Base-by-base conservation (phyloP, 345 rosid genomes). In the Viola odorata region DNA sequence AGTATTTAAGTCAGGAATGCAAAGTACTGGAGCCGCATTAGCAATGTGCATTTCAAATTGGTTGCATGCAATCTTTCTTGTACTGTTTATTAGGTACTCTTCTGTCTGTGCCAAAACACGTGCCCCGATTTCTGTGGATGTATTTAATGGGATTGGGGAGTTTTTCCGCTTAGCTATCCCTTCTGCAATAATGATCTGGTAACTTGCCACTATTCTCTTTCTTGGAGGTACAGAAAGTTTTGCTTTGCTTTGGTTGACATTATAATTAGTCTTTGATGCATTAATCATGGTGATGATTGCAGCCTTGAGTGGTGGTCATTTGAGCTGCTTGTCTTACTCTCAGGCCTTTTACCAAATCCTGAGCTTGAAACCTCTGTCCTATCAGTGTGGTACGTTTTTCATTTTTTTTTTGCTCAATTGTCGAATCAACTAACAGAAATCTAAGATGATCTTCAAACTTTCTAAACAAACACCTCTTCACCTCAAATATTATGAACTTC, bases 301-400 rank as follows among this genome's bases (percentile, higher is more conserved):
- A 94, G 97, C 82, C 87, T 90, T 3, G 95, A 94, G 69, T 90
- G 97, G 97, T 94, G 97, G 97, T 94, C 99, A 44, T 94, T 83
- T 69, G 97, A 92, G 68, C 68, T 89, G 50, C 81, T 92, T n/a
- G 64, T 79, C 56, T 48, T 92, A 80, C 80, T 92, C 42, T 92
- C 95, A n/a, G 97, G 99, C 8, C 59, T 87, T 13, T 60, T 89
- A 37, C 94, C 96, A 4, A 89, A 87, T 70, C 94, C 96, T 0
- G 63, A 79, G 84, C 97, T 92, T 53, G 97, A 87, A 76, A 78
- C 97, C 71, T 89, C 98, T 6, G 94, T 87, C 63, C 80, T 87
- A 8, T 89, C 98, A 10, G 80, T 89, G 3, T 87, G 97, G 97
- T 89, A 81, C 64, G 85, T 64, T 64, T 8, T 67, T 37, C 2